A percentile compares a stretch with the other conserved stretches of the same genome.
Conservation (phyloP, 73 alveolate species). For the Tetrahymena borealis region DNA sequence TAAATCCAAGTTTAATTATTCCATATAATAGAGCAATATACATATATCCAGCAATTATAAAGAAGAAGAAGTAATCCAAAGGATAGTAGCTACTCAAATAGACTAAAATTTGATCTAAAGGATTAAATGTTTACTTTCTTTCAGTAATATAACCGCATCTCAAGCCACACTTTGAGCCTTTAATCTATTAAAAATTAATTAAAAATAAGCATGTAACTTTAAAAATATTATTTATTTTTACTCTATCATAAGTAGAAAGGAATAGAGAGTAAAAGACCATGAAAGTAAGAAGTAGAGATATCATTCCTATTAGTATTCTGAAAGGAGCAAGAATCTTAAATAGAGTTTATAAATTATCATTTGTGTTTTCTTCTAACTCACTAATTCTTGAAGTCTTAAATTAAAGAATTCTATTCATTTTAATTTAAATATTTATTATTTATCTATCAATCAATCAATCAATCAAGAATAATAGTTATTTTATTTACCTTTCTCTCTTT, state of each 20-base stretch:
- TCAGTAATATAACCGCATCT: conserved; percentile 63
- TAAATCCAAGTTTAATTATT: conserved; percentile 56
- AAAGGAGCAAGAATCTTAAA: conserved; percentile 62
- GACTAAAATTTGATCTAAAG: conserved; percentile 52
- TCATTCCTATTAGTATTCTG: conserved; percentile 58
- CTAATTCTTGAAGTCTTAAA: conserved; percentile 27
- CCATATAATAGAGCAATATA: conserved; percentile 63
- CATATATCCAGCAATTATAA: conserved; percentile 40
- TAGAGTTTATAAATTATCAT: conserved; percentile 30
- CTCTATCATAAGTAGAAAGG: conserved; percentile 34
- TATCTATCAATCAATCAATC: too few relatives aligned
- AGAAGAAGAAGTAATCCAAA: conserved; percentile 53
- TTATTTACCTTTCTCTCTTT: conserved; percentile 47
- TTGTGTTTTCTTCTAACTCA: conserved; percentile 23
- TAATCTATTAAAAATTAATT: conserved; percentile 32
- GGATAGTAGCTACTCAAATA: conserved; percentile 49
- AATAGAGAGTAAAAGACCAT: conserved; percentile 38
- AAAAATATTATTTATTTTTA: not conserved
- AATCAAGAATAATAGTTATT: too few relatives aligned
- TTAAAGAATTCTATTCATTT: conserved; percentile 15
- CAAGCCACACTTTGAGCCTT: conserved; percentile 63
- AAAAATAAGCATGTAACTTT: not conserved
- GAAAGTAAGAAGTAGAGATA: conserved; percentile 41
- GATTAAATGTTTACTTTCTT: conserved; percentile 45
- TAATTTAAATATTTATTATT: too few relatives aligned